Evolutionary conservation across 805 yeast species (phyloP).

Genomic region (Candida silvatica): DNA sequence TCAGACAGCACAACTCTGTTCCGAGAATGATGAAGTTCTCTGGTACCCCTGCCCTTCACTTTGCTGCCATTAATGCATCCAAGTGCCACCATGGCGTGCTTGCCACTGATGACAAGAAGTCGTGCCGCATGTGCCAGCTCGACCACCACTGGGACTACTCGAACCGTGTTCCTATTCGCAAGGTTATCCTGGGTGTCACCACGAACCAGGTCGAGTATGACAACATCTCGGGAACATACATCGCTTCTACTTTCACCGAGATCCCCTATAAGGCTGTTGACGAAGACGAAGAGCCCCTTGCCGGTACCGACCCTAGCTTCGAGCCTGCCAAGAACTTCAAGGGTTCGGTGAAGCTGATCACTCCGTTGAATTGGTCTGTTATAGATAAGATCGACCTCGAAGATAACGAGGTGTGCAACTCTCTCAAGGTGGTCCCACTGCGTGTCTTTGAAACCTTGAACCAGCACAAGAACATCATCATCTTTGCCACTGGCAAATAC

Average conservation of each 20-base stretch:
- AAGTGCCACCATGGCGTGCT: constrained; percentile 44
- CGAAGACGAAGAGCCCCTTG: constrained; percentile 61
- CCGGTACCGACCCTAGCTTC: constrained; percentile 46
- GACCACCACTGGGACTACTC: constrained; percentile 42
- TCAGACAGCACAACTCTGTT: constrained; percentile 54
- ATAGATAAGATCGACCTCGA: constrained; percentile 62
- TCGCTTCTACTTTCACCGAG: constrained; percentile 51
- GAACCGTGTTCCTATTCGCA: constrained; percentile 50
- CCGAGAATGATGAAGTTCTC: constrained; percentile 65
- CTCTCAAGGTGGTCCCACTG: constrained; percentile 44
- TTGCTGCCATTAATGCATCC: constrained; percentile 39
- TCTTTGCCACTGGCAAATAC: constrained; percentile 70
- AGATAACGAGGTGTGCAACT: constrained; percentile 58
- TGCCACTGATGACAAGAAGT: constrained; percentile 60
- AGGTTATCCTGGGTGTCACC: constrained; percentile 46
- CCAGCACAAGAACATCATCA: constrained; percentile 31
- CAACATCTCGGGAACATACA: constrained; percentile 51
- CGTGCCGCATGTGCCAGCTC: constrained; percentile 53
- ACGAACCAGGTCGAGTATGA: constrained; percentile 64
- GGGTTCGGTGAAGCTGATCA: constrained; percentile 55
- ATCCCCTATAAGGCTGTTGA: constrained; percentile 59
- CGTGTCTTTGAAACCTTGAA: constrained; percentile 21
- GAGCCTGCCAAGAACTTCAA: constrained; percentile 44
- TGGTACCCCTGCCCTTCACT: constrained; percentile 54
- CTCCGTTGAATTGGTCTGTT: constrained; percentile 69